Base-by-base conservation (phyloP, 73 alveolate species). In the Breviolum minutum region DNA sequence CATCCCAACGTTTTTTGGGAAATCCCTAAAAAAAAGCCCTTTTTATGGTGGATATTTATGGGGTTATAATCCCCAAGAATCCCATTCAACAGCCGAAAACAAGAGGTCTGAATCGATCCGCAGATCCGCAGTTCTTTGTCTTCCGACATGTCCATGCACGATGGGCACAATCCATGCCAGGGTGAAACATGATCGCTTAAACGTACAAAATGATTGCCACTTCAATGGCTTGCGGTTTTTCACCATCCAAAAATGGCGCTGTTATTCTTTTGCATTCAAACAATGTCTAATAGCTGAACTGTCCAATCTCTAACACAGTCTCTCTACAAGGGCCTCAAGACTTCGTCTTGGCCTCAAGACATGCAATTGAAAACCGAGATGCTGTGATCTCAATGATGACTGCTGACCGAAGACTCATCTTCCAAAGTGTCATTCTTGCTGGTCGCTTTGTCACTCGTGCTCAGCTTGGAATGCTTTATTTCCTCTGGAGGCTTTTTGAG, bases 401-500 rank as follows among this genome's bases (percentile, higher is more conserved):
- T 83, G 63, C 73, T 83, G 60, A 19, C 16, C 0, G 27, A 16
- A 73, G 88, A 80, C 7, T 80, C 88, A 1, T 80, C 88, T 17
- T 24, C 60, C 17, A 17, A 3, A 6, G 62, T 61, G 26, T 83
- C 92, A 19, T 83, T 61, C 66, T 83, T 54, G 92, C 92, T 83
- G 92, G 76, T 83, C 22, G 76, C 7, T 20, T 61, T 24, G 30
- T 30, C 86, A n/a, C 86, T 77, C 1, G 89, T 61, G 76, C 60
- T 83, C 10, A 8, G 22, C 76, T 83, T 83, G 8, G 92, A 83
- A 5, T 10, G 7, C 12, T 80, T 60, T 20, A 22, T 61, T 26
- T 83, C 80, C 26, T 16, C 79, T 8, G 87, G 97, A 30, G 73
- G 60, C n/a, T 92, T 92, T 62, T 76, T 73, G 64, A 92, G 98